Conservation (phyloP, 352 stramenopile genomes). For the Phytophthora pisi region DNA sequence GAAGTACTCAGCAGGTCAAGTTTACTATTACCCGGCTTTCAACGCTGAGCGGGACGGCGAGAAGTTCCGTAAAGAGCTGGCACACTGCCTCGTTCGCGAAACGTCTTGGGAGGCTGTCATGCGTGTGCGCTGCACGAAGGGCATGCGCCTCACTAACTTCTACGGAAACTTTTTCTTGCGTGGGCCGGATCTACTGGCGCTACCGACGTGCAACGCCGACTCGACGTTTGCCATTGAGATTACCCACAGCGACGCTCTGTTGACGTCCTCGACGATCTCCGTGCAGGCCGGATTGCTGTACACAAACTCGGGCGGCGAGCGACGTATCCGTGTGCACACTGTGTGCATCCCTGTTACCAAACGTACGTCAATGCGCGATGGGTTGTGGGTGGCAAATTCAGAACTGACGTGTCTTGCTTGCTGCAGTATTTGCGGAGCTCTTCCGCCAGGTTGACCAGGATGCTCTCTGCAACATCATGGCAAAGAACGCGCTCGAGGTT, state of each 20-base stretch:
- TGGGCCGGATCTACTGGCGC: slow-evolving; percentile 96
- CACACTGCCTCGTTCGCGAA: slow-evolving; percentile 91
- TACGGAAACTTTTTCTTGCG: slow-evolving; percentile 99
- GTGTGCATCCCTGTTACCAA: slow-evolving; percentile 94
- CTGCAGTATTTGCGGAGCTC: slow-evolving; percentile 87
- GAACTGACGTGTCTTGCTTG: slow-evolving; percentile 3
- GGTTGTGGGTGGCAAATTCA: not conserved
- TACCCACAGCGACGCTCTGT: slow-evolving; percentile 95
- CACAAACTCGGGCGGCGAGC: slow-evolving; percentile 96
- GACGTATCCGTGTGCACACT: slow-evolving; percentile 98
- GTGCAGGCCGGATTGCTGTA: slow-evolving; percentile 98
- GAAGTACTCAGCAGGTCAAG: slow-evolving; percentile 95
- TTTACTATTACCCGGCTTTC: slow-evolving; percentile 98
- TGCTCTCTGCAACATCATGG: slow-evolving; percentile 94
- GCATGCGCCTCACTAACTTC: slow-evolving; percentile 98
- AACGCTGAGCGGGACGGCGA: slow-evolving; percentile 89
- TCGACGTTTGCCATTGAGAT: slow-evolving; percentile 98
- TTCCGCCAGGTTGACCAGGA: slow-evolving; percentile 94
- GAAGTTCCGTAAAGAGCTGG: slow-evolving; percentile 94
- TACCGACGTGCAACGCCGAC: slow-evolving; percentile 96
- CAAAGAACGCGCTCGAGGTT: slow-evolving; percentile 95
- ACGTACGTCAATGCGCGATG: slow-evolving; percentile 44
- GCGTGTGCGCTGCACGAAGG: slow-evolving; percentile 96
- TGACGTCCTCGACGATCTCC: slow-evolving; percentile 94
- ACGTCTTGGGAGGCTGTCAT: slow-evolving; percentile 97